Percentiles rank a stretch among this genome's conserved stretches.
Evolutionary conservation across 2,329 filamentous ascomycete species (phyloP).

Genomic region (Neophaeococcomyces aloes): DNA sequence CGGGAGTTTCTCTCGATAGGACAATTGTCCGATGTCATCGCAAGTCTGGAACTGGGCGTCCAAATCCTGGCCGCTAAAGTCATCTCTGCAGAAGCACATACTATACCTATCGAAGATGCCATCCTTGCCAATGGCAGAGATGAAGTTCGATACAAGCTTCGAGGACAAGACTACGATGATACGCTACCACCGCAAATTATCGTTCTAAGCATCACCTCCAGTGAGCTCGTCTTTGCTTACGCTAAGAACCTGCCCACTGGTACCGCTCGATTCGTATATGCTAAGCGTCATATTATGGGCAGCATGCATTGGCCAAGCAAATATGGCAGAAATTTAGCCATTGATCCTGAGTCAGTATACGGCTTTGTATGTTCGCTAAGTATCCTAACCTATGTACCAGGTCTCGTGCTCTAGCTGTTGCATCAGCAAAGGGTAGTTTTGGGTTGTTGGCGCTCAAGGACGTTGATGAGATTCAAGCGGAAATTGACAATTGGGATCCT

Average conservation of each 20-base stretch:
- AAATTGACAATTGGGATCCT: conserved; percentile 23
- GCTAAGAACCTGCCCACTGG: conserved; percentile 39
- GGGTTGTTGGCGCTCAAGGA: conserved; percentile 60
- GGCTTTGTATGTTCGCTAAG: background rate
- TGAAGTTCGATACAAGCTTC: conserved; percentile 16
- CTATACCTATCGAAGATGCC: conserved; percentile 22
- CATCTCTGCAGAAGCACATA: conserved; percentile 49
- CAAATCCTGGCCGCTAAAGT: conserved; percentile 70
- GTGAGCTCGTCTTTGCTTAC: conserved; percentile 68
- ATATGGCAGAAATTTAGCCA: conserved; percentile 57
- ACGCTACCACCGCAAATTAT: conserved; percentile 68
- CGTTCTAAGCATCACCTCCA: conserved; percentile 62
- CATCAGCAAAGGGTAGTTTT: conserved; percentile 59
- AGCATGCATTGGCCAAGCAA: conserved; percentile 44
- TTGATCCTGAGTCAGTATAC: conserved; percentile 61
- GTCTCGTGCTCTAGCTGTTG: conserved; percentile 53
- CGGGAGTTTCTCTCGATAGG: conserved; percentile 57
- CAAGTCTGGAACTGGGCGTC: conserved; percentile 66
- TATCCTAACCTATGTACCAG: conserved; percentile 22
- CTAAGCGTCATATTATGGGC: conserved; percentile 49
- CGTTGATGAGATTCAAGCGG: conserved; percentile 40
- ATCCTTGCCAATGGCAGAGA: conserved; percentile 21
- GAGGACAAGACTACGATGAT: conserved; percentile 13
- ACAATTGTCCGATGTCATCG: conserved; percentile 63
- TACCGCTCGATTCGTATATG: conserved; percentile 50